A percentile compares a stretch with the other conserved stretches of the same genome.
Evolutionary conservation across 495 filamentous ascomycete genomes (phyloP).

Genomic region (Filosporella fistucella): DNA sequence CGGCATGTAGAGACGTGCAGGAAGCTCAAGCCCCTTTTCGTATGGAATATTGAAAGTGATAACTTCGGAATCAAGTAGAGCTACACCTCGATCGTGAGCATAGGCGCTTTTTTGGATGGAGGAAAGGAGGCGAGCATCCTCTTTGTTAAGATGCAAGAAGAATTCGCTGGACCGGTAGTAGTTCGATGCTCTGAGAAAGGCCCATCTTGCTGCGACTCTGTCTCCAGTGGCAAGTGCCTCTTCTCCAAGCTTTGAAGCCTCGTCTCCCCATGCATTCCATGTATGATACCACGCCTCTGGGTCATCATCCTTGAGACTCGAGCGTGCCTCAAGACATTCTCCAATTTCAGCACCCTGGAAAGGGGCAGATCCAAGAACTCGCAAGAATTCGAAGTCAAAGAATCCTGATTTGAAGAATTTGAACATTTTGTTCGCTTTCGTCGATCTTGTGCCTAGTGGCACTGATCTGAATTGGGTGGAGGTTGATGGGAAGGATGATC

Average conservation of each 20-base stretch:
- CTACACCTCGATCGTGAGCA: conserved; percentile 21
- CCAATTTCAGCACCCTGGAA: conserved; percentile 34
- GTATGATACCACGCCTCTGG: conserved; percentile 35
- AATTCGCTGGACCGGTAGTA: conserved; percentile 36
- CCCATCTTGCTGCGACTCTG: conserved; percentile 22
- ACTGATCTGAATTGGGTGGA: neutral
- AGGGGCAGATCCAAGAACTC: conserved; percentile 35
- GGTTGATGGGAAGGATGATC: neutral
- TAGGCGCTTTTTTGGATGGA: conserved; percentile 16
- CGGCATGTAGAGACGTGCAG: conserved; percentile 40
- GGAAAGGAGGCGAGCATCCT: conserved; percentile 20
- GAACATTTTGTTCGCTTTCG: too few relatives aligned
- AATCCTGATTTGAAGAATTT: conserved; percentile 30
- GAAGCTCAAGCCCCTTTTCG: conserved; percentile 25
- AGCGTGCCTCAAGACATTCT: conserved; percentile 35
- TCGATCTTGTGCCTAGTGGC: too few relatives aligned
- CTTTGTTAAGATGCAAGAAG: conserved; percentile 1
- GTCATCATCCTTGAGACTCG: conserved; percentile 33
- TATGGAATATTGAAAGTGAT: conserved; percentile 33
- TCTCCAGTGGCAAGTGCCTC: conserved; percentile 26
- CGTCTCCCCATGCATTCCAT: conserved; percentile 25
- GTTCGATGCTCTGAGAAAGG: conserved; percentile 35
- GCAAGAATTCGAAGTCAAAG: conserved; percentile 43
- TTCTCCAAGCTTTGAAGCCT: conserved; percentile 29
- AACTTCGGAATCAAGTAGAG: conserved; percentile 20